Base-by-base conservation (phyloP, 495 filamentous ascomycete species). In the Acidiella bohemica region DNA sequence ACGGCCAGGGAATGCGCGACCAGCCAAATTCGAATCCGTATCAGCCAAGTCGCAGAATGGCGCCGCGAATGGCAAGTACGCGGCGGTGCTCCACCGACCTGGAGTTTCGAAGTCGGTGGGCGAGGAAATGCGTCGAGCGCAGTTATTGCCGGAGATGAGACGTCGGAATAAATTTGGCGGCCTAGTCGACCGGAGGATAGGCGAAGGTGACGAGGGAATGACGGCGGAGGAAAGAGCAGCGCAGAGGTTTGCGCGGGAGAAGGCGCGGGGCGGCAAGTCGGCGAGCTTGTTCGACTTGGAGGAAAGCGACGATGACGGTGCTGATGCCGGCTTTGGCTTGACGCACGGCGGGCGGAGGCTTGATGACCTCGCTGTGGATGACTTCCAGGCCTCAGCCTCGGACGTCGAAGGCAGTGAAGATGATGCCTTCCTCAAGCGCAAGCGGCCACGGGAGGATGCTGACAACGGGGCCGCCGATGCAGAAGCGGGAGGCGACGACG, bases 181-280 rank as follows among this genome's bases (percentile, higher is more conserved):
- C 18, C 81, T 99, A 49, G 55, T 90, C 40, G 90, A 99, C 64
- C 75, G 83, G 47, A 80, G 90, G 42, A 93, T 99, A 59, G 90
- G 92, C 59, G 90, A 99, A 62, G 81, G 90, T 47, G 87, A 99
- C 54, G 81, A 86, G 14, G 78, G 72, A 18, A 84, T 99, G 84
- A 81, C 84, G 16, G 80, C 84, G 8, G 90, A 99, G 57, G 86
- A 99, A 55, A 81, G 80, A 59, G 87, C 86, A 65, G 74, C 87
- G 44, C 79, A 93, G 60, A 72, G 90, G 57, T 96, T 88, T 51
- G 79, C 86, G 42, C 66, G 72, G 47, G 87, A 94, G 62, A 88
- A 85, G 58, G 75, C 81, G 59, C n/a, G n/a, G n/a, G 67, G 65
- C 35, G 68, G 65, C 36, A 70, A 76, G 64, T 82, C 77, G 56